Evolutionary conservation across 2,329 filamentous ascomycete species (phyloP), one percentile per base, ranked within the genome.

Genomic region (Exophiala dermatitidis): DNA sequence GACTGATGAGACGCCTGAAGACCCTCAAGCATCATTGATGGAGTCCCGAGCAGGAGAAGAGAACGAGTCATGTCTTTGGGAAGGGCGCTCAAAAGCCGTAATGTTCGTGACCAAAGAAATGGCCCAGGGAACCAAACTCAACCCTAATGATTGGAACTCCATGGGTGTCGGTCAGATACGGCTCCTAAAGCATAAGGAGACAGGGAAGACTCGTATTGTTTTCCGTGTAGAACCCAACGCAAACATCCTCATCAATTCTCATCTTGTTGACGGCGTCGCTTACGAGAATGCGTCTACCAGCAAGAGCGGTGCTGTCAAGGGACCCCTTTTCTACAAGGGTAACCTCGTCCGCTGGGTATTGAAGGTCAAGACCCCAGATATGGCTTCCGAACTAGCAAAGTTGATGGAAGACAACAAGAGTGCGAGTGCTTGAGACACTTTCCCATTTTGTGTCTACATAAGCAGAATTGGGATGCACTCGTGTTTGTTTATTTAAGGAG

Each of bases 181-280:
- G 37, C 67, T 95, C 9, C 74, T 94, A 57, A 85, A 85, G 69
- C 79, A 91, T 72, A 86, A 87, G 67, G 76, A 77, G 10, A 87
- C 82, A 0, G 81, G 79, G 19, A 76, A 78, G 30, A 78, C 83
- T 3, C 81, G 88, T 38, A 72, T 93, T 43, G 71, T 94, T 19
- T 71, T 90, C 57, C 82, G 88, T 46, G 81, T 81, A n/a, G 85
- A 90, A 59, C 86, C 87, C 0, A 79, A 83, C 58, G 88, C 88
- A 10, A 80, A 85, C 37, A 74, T 91, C 44, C 78, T 85, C 2
- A 72, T 94, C 63, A 94, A 94, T 71, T 80, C 84, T 61, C 69
- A 75, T 19, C 68, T 90, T 46, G 70, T 83, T 48, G 74, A 74
- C 3, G 90, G 90, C 72, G 79, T 79, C 63, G 72, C 76, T 4